Conservation (phyloP, 2,329 filamentous ascomycete species). For the Stagonosporopsis vannaccii region DNA sequence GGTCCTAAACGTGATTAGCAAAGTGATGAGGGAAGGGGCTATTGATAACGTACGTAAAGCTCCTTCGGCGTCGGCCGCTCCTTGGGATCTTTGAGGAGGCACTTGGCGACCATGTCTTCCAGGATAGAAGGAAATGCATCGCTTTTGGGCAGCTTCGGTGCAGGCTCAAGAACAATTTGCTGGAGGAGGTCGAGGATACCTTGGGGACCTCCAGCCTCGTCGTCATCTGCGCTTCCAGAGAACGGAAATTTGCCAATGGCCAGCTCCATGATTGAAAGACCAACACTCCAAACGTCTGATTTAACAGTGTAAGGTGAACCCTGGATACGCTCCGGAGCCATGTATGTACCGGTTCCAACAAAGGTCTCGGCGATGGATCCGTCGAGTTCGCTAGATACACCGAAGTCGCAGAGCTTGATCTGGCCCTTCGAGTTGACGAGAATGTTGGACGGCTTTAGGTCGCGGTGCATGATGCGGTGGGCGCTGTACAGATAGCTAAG, state of each 20-base stretch:
- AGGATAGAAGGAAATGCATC: slow-evolving; percentile 95
- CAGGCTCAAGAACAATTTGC: slow-evolving; percentile 96
- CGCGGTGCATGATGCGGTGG: slow-evolving; percentile 98
- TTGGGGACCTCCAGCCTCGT: slow-evolving; percentile 75
- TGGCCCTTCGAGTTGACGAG: slow-evolving; percentile 91
- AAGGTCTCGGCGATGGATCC: slow-evolving; percentile 99
- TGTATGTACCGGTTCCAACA: slow-evolving; percentile 98
- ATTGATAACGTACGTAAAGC: slow-evolving; percentile 73
- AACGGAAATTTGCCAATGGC: slow-evolving; percentile 98
- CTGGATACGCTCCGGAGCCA: slow-evolving; percentile 98
- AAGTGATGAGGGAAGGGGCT: not conserved
- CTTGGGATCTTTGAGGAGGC: slow-evolving; percentile 87
- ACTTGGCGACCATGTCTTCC: slow-evolving; percentile 97
- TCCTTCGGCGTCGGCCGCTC: slow-evolving; percentile 91
- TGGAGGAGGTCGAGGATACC: slow-evolving; percentile 95
- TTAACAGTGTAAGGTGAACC: slow-evolving; percentile 97
- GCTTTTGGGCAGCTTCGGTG: slow-evolving; percentile 92
- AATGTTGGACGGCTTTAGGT: slow-evolving; percentile 98
- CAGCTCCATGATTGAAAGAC: slow-evolving; percentile 92
- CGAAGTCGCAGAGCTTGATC: slow-evolving; percentile 98
- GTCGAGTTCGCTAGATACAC: slow-evolving; percentile 96
- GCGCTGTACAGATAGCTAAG: slow-evolving; percentile 94
- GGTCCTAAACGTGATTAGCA: slow-evolving; percentile 67
- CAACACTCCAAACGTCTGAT: slow-evolving; percentile 98
- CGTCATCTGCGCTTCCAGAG: slow-evolving; percentile 78